Evolutionary conservation across 2,329 filamentous ascomycete genomes (phyloP).

Genomic region (Fusarium hainanense): DNA sequence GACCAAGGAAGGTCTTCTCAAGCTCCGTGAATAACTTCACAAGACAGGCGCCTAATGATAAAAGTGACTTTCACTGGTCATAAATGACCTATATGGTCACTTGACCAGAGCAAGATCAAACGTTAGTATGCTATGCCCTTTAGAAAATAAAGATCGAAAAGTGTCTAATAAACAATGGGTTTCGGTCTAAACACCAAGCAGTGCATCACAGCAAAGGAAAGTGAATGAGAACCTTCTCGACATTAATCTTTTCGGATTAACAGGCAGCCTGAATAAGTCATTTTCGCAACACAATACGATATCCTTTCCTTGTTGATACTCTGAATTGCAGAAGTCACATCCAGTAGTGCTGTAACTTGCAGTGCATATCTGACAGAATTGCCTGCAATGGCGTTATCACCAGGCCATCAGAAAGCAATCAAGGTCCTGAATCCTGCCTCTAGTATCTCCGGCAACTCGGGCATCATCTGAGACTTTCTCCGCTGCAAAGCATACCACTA

Average conservation of each 20-base stretch:
- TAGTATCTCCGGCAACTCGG: not conserved
- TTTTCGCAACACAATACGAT: not conserved
- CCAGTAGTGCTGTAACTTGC: constrained; percentile 5
- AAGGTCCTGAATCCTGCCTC: not conserved
- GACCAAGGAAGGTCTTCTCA: not conserved
- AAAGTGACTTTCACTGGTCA: not conserved
- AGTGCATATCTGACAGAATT: constrained; percentile 1
- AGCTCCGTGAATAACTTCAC: not conserved
- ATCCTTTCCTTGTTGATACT: not conserved
- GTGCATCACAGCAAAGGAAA: not conserved
- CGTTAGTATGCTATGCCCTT: not conserved
- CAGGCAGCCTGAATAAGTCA: not conserved
- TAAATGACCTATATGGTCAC: not conserved
- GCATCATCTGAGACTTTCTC: not conserved
- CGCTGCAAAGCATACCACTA: not conserved
- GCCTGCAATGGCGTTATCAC: constrained; percentile 7
- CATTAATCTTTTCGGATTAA: not conserved
- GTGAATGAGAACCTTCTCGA: not conserved
- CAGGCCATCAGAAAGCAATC: not conserved
- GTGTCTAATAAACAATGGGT: not conserved
- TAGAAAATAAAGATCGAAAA: not conserved
- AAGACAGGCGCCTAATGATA: not conserved
- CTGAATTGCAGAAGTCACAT: constrained; percentile 14
- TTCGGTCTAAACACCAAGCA: constrained; percentile 9
- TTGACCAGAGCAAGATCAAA: not conserved